phyloP scores from a whole-genome alignment of 2,329 filamentous ascomycete species.

The Apiospora pterosperma region DNA sequence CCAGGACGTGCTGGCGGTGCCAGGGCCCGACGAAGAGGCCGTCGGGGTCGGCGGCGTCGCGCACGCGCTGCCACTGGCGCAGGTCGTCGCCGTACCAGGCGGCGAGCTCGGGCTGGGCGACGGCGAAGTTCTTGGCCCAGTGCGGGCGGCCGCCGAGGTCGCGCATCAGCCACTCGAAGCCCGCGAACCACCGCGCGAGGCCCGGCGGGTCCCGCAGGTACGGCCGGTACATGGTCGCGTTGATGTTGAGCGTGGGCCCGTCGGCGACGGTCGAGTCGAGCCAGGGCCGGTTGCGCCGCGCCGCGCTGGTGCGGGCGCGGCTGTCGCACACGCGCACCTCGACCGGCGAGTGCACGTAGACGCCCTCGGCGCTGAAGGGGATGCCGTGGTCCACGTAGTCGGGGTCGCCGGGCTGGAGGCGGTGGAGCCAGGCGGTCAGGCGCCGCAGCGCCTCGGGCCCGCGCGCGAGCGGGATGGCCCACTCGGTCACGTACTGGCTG shows the following conservation, averaged over 20 bases:
- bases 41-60: slow-evolving; percentile 70
- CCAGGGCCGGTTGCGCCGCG: slow-evolving; percentile 33
- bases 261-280: slow-evolving; percentile 69
- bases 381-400: slow-evolving; percentile 65
- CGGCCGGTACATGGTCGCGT: slow-evolving; percentile 86
- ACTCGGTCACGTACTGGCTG: slow-evolving; percentile 98
- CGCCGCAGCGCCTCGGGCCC: slow-evolving; percentile 84
- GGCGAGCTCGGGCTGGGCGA: slow-evolving; percentile 57
- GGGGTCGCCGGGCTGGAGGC: slow-evolving; percentile 56
- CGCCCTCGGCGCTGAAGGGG: slow-evolving; percentile 72
- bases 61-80: slow-evolving; percentile 62
- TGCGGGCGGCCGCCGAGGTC: slow-evolving; percentile 80
- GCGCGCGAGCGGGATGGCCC: slow-evolving; percentile 82
- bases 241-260: slow-evolving; percentile 80
- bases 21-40: slow-evolving; percentile 90
- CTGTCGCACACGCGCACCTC: slow-evolving; percentile 87
- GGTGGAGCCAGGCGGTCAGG: slow-evolving; percentile 80
- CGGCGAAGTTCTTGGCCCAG: slow-evolving; percentile 88
- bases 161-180: slow-evolving; percentile 87
- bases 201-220: slow-evolving; percentile 77
- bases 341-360: slow-evolving; percentile 86
- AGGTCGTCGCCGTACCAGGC: slow-evolving; percentile 66
- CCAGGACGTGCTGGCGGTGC: slow-evolving; percentile 70
- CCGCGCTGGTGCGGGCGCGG: background rate
- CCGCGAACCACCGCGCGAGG: slow-evolving; percentile 75